Conservation (phyloP, 2,329 filamentous ascomycete genomes). For the Cryphonectria nitschkei region DNA sequence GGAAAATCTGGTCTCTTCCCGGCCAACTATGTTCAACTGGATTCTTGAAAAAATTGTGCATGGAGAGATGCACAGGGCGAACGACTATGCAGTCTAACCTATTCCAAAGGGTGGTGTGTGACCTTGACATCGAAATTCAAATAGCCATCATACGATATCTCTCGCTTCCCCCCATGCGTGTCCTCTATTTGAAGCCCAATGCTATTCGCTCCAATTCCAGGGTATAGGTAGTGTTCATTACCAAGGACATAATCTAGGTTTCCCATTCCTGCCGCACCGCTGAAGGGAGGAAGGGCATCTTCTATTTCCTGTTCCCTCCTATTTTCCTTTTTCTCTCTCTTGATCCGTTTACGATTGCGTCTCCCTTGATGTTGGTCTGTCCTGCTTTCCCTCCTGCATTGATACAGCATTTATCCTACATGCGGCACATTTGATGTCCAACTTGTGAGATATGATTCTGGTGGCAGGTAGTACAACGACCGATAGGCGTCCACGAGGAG, state of each 20-base stretch:
- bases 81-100: background rate
- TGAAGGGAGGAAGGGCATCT: too few relatives aligned
- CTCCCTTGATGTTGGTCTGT: too few relatives aligned
- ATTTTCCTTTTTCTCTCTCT: too few relatives aligned
- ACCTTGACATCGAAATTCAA: background rate
- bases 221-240: too few relatives aligned
- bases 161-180: background rate
- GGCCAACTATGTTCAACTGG: slow-evolving; percentile 69
- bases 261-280: too few relatives aligned
- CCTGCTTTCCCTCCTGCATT: too few relatives aligned
- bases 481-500: background rate
- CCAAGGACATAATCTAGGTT: too few relatives aligned
- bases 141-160: background rate
- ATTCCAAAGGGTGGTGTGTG: slow-evolving; percentile 9
- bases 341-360: too few relatives aligned
- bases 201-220: too few relatives aligned
- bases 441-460: background rate
- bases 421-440: background rate
- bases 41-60: slow-evolving; percentile 35
- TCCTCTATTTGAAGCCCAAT: background rate
- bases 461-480: background rate
- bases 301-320: too few relatives aligned
- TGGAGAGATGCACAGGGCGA: background rate
- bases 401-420: background rate
- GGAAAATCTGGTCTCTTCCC: slow-evolving; percentile 85